Conservation (phyloP, 2,329 filamentous ascomycete genomes). For the Lasiodiplodia citricola region DNA sequence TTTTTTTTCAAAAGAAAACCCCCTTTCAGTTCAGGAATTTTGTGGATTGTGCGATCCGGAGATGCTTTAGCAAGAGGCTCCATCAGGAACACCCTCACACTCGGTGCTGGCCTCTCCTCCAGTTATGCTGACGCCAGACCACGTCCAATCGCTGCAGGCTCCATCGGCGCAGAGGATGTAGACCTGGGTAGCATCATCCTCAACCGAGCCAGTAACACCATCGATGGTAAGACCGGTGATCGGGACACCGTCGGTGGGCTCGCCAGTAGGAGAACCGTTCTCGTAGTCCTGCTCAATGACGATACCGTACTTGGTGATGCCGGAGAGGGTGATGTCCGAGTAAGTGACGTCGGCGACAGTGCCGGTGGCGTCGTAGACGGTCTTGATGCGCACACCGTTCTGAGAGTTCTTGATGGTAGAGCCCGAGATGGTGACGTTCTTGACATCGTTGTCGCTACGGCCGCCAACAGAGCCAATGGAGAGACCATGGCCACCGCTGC, state of each 20-base stretch:
- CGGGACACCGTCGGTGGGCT: constrained; percentile 48
- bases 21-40: background rate
- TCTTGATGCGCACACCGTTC: constrained; percentile 66
- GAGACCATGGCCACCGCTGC: constrained; percentile 62
- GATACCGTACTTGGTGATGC: constrained; percentile 50
- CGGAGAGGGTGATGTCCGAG: constrained; percentile 46
- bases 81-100: constrained; percentile 43
- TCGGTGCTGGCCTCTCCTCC: constrained; percentile 44
- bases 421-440: constrained; percentile 57
- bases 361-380: constrained; percentile 58
- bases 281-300: constrained; percentile 53
- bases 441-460: constrained; percentile 60
- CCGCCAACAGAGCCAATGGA: constrained; percentile 66
- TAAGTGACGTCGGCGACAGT: constrained; percentile 41
- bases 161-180: constrained; percentile 63
- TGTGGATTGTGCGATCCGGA: background rate
- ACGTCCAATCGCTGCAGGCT: constrained; percentile 61
- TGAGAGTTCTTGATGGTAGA: constrained; percentile 57
- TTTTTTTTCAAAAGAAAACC: background rate
- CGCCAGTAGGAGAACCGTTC: constrained; percentile 42
- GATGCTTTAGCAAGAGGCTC: constrained; percentile 40
- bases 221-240: constrained; percentile 48
- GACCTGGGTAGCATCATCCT: constrained; percentile 45
- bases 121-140: constrained; percentile 50
- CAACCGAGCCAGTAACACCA: constrained; percentile 49